Base-by-base conservation (phyloP, 176 grass and related monocot genomes). In the Triticum timopheevii region DNA sequence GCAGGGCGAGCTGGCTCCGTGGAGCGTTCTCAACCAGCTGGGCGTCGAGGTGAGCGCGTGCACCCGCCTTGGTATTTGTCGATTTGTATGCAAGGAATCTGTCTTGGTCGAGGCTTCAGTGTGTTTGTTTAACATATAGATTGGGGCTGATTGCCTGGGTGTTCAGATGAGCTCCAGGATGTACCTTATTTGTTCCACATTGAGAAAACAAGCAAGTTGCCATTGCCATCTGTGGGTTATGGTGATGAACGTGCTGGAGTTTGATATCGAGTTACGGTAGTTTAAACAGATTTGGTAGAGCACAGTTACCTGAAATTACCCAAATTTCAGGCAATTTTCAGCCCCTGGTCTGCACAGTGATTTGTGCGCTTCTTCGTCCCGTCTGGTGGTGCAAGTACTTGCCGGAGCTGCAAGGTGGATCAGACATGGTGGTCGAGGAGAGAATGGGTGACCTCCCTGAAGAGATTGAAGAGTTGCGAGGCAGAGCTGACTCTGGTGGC, bases 11-110 rank as follows among this genome's bases (percentile, higher is more conserved):
- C 72, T 71, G 36, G 69, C 77, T 36, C 54, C 82, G 54, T 88
- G 82, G 82, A 80, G 20, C 13, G 31, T 88, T 66, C 64, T 91
- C n/a, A 59, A 72, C 42, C 86, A 91, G 86, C 65, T 91, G 6
- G 86, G 82, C 5, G 54, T 85, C 11, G 71, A 88, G 90, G 90
- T 91, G 82, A 85, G 78, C 52, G 23, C 31, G 54, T 58, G 15
- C 33, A 7, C 35, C 40, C 8, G 1, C 15, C 52, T 47, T 88
- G 22, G 33, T 83, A 13, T 81, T 85, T 81, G 5, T 35, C 8
- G 28, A 13, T 84, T 80, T 69, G 27, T 38, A 15, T 39, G 15
- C 3, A 36, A 65, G 49, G 22, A 52, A 45, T 47, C 12, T 75
- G 76, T 59, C 13, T 24, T 25, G 30, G 6, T 58, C 58, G n/a